Base-by-base conservation (phyloP, 306 rosid species). In the Quercus parvula region DNA sequence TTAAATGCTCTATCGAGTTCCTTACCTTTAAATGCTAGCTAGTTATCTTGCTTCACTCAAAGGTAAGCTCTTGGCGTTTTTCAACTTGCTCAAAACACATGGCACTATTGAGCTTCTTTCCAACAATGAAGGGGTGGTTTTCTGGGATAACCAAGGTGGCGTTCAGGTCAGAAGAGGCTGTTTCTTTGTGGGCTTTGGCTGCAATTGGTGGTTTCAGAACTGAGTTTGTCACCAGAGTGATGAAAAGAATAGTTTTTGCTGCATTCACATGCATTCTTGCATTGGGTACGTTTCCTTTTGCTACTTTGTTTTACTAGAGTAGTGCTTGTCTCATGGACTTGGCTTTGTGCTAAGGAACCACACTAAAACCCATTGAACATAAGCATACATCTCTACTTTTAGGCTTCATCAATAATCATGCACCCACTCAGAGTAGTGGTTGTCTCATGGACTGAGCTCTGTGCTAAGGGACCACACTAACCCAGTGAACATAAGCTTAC, bases 211-310 rank as follows among this genome's bases (percentile, higher is more conserved):
- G 46, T 6, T 57, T 66, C 55, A 13, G 71, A 22, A 41, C 20
- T 52, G 63, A 74, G 71, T 44, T 52, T 52, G 64, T 68, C 19
- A 2, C 56, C 11, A 38, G 44, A 66, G 77, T 76, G 5, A 0
- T 51, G 10, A 86, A 84, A 52, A 71, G 27, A 30, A 61, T 81
- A 52, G 27, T 35, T 71, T 44, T 69, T 35, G 85, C 76, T 70
- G 78, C 54, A 11, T 62, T 67, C 31, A 67, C 82, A 8, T 86
- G 85, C 78, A 55, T 74, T 85, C 79, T 88, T 38, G 83, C 83
- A 18, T 4, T 85, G 67, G 88, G 91, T 86, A 74, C 56, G 77
- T 77, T 44, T 59, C 4, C 8, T 54, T 2, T 19, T 62, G 52
- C 52, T 33, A 64, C 17, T 35, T 19, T 35, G 19, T 8, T 66